Evolutionary conservation across 2,329 filamentous ascomycete genomes (phyloP), one percentile per base, ranked within the genome.

Genomic region (Xylaria sp.): DNA sequence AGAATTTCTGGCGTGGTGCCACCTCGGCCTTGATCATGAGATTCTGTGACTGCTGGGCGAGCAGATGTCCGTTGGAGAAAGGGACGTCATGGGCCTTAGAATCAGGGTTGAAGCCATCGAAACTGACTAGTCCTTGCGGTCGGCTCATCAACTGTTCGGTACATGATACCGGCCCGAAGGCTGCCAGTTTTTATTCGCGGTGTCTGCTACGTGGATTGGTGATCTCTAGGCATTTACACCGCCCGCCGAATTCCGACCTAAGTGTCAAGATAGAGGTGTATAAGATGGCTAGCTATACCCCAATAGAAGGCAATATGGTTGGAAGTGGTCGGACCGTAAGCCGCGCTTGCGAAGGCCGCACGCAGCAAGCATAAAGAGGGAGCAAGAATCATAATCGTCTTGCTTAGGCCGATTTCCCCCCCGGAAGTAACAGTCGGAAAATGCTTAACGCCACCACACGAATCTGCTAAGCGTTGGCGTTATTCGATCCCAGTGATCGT

Each of bases 71-170:
- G 79, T 91, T 89, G 48, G 78, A 78, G 13, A 86, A 84, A 2
- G 80, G 78, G n/a, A n/a, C n/a, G n/a, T n/a, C n/a, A n/a, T n/a
- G n/a, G 4, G 86, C 82, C 79, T 93, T 91, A 68, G 93, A 90
- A 76, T 93, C 91, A 69, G 93, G 88, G 78, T 93, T 91, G 76
- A 93, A 93, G 4, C 92, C 92, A 76, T 94, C 90, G 41, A 94
- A 80, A 3, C 87, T 82, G 4, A 89, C 87, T n/a, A 80, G 79
- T 61, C 89, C 89, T 75, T 93, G 93, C 1, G 91, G 91, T 8
- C 91, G 87, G 57, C 86, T 82, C 10, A 81, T 81, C 1, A 77
- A 78, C 18, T 34, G 9, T 18, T 10, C 41, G 10, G 23, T 32
- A 28, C 30, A 3, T 53, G 79, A 82, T 6, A 78, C 75, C 5